These are phyloP conservation scores for Zalaria sp. DNA, from an alignment of 2,329 filamentous ascomycete species.

Conservation along the genomic window DNA sequence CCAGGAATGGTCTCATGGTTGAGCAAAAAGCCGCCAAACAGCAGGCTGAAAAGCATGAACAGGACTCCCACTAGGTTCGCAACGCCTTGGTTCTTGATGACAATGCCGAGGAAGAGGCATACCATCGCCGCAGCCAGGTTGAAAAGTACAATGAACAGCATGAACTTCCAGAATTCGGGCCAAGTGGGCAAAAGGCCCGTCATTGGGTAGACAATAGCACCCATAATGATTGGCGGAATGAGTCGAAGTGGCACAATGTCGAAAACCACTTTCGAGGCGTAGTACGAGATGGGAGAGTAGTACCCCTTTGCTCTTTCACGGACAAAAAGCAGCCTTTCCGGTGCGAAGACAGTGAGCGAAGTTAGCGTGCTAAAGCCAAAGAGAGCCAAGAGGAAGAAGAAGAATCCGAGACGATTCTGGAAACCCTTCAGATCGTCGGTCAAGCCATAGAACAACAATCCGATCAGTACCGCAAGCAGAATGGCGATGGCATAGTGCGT, in stretches of 20 bases:
- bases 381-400: slow-evolving; percentile 91
- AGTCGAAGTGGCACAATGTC: slow-evolving; percentile 91
- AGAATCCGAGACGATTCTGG: slow-evolving; percentile 90
- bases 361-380: slow-evolving; percentile 97
- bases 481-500: slow-evolving; percentile 98
- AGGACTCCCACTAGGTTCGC: slow-evolving; percentile 88
- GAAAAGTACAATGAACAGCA: slow-evolving; percentile 85
- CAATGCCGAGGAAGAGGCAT: slow-evolving; percentile 89
- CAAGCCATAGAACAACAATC: slow-evolving; percentile 89
- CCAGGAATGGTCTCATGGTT: slow-evolving; percentile 88
- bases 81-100: slow-evolving; percentile 81
- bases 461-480: slow-evolving; percentile 80
- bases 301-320: slow-evolving; percentile 94
- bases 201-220: slow-evolving; percentile 95
- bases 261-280: slow-evolving; percentile 91
- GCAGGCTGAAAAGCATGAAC: slow-evolving; percentile 91
- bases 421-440: slow-evolving; percentile 95
- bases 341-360: slow-evolving; percentile 82
- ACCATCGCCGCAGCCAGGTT: slow-evolving; percentile 89
- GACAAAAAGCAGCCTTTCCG: slow-evolving; percentile 80
- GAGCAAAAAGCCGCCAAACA: slow-evolving; percentile 86
- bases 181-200: slow-evolving; percentile 75
- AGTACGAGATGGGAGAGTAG: slow-evolving; percentile 88
- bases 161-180: slow-evolving; percentile 77
- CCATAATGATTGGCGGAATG: slow-evolving; percentile 88